A percentile compares a stretch with the other conserved stretches of the same genome.
phyloP scores from a whole-genome alignment of 2,329 filamentous ascomycete species.

The Ascochyta koolunga region DNA sequence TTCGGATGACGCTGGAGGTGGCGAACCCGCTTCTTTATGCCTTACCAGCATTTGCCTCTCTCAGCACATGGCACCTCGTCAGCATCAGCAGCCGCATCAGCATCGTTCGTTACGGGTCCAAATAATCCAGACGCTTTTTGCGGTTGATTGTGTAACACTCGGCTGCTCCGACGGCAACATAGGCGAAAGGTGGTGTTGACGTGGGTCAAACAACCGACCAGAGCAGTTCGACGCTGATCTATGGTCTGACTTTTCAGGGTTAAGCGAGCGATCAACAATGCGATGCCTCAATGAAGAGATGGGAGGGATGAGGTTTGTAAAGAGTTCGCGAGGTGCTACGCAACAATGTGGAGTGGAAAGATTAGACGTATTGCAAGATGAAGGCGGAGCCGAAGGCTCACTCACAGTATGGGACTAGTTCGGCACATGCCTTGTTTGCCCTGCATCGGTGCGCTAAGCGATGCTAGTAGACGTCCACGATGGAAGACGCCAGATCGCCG shows the following conservation, averaged over 20 bases:
- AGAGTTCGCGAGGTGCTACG: constrained; percentile 18
- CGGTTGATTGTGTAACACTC: constrained; percentile 5
- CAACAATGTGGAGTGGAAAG: constrained; percentile 19
- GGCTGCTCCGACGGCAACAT: constrained; percentile 12
- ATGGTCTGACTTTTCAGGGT: constrained; percentile 30
- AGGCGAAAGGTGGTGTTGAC: not conserved
- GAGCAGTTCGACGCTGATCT: constrained; percentile 27
- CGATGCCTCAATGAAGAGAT: constrained; percentile 15
- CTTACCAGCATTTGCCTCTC: constrained; percentile 7
- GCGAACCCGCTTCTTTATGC: constrained; percentile 14
- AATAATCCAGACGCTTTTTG: constrained; percentile 3
- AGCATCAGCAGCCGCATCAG: not conserved
- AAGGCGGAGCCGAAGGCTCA: constrained; percentile 29
- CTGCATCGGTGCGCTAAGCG: constrained; percentile 16
- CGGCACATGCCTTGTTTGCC: constrained; percentile 9
- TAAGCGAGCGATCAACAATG: constrained; percentile 31
- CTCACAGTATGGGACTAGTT: constrained; percentile 4
- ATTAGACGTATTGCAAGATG: constrained; percentile 30
- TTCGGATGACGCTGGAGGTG: constrained; percentile 5
- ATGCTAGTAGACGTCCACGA: not conserved
- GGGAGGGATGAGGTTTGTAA: constrained; percentile 12
- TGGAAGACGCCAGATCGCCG: constrained; percentile 10
- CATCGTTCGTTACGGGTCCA: constrained; percentile 1
- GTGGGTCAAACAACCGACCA: constrained; percentile 13
- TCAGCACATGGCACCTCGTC: not conserved